These are phyloP conservation scores for Phytopythium ostracodes DNA, from an alignment of 352 stramenopile species.

Conservation along the genomic window DNA sequence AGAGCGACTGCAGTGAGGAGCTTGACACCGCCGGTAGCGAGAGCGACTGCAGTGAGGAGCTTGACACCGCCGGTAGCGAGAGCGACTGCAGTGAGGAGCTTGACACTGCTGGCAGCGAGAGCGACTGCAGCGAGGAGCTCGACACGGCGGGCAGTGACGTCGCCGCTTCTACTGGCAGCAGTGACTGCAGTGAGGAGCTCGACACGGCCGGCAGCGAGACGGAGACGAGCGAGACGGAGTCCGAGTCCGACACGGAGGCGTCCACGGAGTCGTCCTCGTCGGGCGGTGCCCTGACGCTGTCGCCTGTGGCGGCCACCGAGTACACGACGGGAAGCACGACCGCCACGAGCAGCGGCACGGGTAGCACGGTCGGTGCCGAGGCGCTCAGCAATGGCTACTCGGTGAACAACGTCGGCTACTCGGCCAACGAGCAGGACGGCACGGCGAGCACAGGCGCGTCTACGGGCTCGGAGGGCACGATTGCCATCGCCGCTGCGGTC, in stretches of 20 bases:
- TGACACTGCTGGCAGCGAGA: conserved; percentile 18
- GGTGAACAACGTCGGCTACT: conserved; percentile 2
- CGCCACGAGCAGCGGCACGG: conserved; percentile 14
- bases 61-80: conserved; percentile 13
- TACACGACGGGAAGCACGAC: conserved; percentile 27
- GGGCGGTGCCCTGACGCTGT: conserved; percentile 27
- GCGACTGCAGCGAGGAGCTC: conserved; percentile 13
- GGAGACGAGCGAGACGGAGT: conserved; percentile 1
- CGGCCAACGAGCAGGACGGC: conserved; percentile 11
- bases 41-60: conserved; percentile 15
- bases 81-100: conserved; percentile 31
- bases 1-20: conserved; percentile 24
- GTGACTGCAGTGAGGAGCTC: conserved; percentile 5
- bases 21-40: conserved; percentile 17
- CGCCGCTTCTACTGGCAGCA: conserved; percentile 4
- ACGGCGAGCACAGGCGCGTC: not conserved
- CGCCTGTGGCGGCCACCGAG: conserved; percentile 19
- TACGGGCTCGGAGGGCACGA: not conserved
- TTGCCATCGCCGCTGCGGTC: conserved; percentile 28
- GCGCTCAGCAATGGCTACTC: conserved; percentile 11
- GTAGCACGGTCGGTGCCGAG: conserved; percentile 10
- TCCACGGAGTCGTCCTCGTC: conserved; percentile 13
- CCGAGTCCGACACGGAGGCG: not conserved
- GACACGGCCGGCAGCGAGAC: conserved; percentile 2
- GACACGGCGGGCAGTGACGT: conserved; percentile 18